Conservation (phyloP, 108 stramenopile genomes). For the Pseudonitzschia delicatissima region DNA sequence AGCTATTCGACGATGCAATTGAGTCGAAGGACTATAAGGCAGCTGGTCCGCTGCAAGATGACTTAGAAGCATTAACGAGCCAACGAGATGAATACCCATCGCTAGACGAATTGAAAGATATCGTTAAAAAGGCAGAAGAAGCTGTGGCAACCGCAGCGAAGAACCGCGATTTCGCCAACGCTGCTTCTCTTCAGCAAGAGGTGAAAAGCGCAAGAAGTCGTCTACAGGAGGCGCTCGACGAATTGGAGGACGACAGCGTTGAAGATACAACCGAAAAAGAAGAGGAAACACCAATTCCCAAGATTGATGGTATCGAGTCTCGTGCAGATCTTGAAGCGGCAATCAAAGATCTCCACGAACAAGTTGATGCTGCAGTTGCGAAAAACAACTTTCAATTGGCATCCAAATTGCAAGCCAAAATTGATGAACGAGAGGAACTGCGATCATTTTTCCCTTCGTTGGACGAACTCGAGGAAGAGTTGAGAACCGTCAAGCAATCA, state of each 20-base stretch:
- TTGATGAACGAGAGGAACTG: slow-evolving; percentile 59
- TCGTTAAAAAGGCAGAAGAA: slow-evolving; percentile 51
- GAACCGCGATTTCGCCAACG: slow-evolving; percentile 67
- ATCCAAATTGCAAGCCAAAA: slow-evolving; percentile 49
- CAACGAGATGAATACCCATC: slow-evolving; percentile 73
- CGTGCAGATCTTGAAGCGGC: slow-evolving; percentile 69
- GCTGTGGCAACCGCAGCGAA: slow-evolving; percentile 61
- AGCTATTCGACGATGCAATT: slow-evolving; percentile 61
- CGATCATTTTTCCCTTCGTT: slow-evolving; percentile 67
- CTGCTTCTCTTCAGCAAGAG: slow-evolving; percentile 56
- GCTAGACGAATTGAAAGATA: slow-evolving; percentile 64
- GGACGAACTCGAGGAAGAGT: slow-evolving; percentile 55
- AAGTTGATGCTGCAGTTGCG: slow-evolving; percentile 60
- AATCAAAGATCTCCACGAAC: slow-evolving; percentile 36
- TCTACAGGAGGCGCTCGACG: slow-evolving; percentile 43
- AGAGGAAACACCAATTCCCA: slow-evolving; percentile 1
- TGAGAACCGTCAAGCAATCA: slow-evolving; percentile 33
- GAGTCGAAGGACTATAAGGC: slow-evolving; percentile 63
- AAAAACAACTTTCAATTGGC: slow-evolving; percentile 59
- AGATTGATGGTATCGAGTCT: slow-evolving; percentile 47
- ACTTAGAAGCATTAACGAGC: slow-evolving; percentile 54
- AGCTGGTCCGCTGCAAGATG: slow-evolving; percentile 73
- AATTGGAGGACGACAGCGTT: slow-evolving; percentile 12
- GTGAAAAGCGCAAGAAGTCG: slow-evolving; percentile 57
- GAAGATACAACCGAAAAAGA: slow-evolving; percentile 7